Conservation (phyloP, 495 filamentous ascomycete genomes). For the Penicillium cosmopolitanum region DNA sequence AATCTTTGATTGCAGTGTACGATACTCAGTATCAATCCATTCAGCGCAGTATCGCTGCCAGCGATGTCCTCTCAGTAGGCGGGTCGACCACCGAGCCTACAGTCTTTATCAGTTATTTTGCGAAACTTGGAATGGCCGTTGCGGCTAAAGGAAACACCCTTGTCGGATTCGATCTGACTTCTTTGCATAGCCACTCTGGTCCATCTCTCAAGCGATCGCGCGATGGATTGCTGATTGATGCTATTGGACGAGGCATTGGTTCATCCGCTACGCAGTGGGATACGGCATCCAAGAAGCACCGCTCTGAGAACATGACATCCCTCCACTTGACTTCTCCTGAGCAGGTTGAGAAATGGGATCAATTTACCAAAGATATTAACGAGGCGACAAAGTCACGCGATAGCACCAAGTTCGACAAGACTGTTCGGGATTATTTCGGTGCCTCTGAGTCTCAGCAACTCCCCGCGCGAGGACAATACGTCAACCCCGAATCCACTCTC, state of each 20-base stretch:
- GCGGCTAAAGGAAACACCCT: constrained; percentile 60
- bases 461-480: constrained; percentile 28
- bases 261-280: constrained; percentile 43
- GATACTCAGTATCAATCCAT: constrained; percentile 70
- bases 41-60: constrained; percentile 56
- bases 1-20: constrained; percentile 58
- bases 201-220: constrained; percentile 62
- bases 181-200: constrained; percentile 47
- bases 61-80: constrained; percentile 40
- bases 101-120: constrained; percentile 61
- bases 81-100: constrained; percentile 25
- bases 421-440: constrained; percentile 42
- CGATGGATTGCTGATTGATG: constrained; percentile 70
- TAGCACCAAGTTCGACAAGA: constrained; percentile 40
- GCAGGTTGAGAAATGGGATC: constrained; percentile 42
- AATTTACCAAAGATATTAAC: constrained; percentile 34
- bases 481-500: constrained; percentile 47
- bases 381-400: constrained; percentile 33
- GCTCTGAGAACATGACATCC: constrained; percentile 32
- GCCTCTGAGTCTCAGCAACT: constrained; percentile 26
- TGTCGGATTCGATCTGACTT: constrained; percentile 66
- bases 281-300: constrained; percentile 38
- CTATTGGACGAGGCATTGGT: constrained; percentile 62
- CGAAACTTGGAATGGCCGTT: constrained; percentile 63
- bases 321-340: constrained; percentile 40